A percentile compares a stretch with the other conserved stretches of the same genome.
These are phyloP conservation scores for Wickerhamomyces queroliae DNA, from an alignment of 805 yeast genomes.

Conservation along the genomic window DNA sequence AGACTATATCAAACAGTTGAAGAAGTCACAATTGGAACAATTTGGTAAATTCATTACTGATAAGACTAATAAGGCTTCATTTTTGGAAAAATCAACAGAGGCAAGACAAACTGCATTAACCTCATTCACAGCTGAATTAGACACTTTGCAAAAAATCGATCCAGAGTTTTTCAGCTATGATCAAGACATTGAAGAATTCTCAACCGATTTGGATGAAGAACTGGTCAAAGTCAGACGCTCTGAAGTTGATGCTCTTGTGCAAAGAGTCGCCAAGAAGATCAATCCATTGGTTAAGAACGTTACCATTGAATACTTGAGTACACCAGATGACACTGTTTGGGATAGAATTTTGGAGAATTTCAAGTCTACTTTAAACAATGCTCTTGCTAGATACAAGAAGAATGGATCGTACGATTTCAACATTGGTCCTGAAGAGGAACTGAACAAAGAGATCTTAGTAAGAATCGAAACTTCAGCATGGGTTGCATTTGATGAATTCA, in stretches of 20 bases:
- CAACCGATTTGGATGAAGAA: conserved; percentile 22
- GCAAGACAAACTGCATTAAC: conserved; percentile 23
- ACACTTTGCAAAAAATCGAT: conserved; percentile 14
- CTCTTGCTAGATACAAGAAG: conserved; percentile 25
- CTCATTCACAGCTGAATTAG: conserved; percentile 10
- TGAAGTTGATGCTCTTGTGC: conserved; percentile 28
- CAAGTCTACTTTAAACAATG: conserved; percentile 24
- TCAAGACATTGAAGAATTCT: conserved; percentile 28
- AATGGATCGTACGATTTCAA: conserved; percentile 49
- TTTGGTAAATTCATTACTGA: conserved; percentile 23
- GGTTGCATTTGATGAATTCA: conserved; percentile 51
- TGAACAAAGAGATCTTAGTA: conserved; percentile 34
- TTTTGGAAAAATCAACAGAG: conserved; percentile 25
- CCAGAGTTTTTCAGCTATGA: conserved; percentile 22
- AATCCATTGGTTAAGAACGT: conserved; percentile 42
- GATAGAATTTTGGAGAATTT: conserved; percentile 46
- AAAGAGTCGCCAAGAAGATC: conserved; percentile 41
- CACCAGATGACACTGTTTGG: conserved; percentile 56
- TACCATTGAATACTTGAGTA: conserved; percentile 39
- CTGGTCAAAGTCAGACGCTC: conserved; percentile 12
- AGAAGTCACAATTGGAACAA: conserved; percentile 25
- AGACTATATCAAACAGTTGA: conserved; percentile 32
- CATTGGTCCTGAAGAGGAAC: conserved; percentile 47
- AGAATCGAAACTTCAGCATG: conserved; percentile 54
- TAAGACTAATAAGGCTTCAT: conserved; percentile 25